Base-by-base conservation (phyloP, 2,329 filamentous ascomycete genomes). In the Tothia fuscella region DNA sequence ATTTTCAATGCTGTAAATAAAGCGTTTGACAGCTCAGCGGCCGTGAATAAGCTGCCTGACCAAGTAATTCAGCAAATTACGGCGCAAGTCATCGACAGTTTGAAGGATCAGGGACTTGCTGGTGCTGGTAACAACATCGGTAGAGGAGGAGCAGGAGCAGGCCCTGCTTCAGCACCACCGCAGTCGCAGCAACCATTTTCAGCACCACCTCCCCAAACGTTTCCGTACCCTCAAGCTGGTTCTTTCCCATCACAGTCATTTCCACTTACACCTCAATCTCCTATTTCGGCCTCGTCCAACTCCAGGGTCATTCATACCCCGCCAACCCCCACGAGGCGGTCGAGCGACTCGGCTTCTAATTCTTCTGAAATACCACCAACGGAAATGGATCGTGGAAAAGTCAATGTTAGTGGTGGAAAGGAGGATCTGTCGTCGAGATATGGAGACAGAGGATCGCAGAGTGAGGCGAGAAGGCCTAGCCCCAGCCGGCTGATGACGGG, bases 1-100 rank as follows among this genome's bases (percentile, higher is more conserved):
- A 28, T 43, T 12, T 70, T 71, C 49, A 71, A 75, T 50, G 74
- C 72, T 25, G 69, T 77, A 48, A 68, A 64, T 49, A 67, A 68
- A 47, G 72, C 72, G 7, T 72, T 75, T 46, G 62, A 71, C 49
- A 66, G 66, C 39, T 63, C 67, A 9, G 63, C 70, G 30, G 57
- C 65, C 6, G 60, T 66, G 6, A 63, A 62, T 44, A 65, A 68
- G 29, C 59, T 80, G 10, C 70, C 76, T 39, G 75, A 75, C 2
- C 71, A 76, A 6, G 61, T 80, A 17, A 67, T 81, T 38, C 69
- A 72, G 36, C 70, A 76, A 46, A 74, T 80, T 49, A 77, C 76
- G 36, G 72, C 56, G 46, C 59, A 58, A 48, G 59, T 64, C 37
- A 51, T 64, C 26, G 55, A 63, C 39, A 58, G 57, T 38, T 62